Percentiles rank a stretch among this genome's conserved stretches.
These are phyloP conservation scores for Penicillium sp. DNA, from an alignment of 2,329 filamentous ascomycete species.

Conservation along the genomic window DNA sequence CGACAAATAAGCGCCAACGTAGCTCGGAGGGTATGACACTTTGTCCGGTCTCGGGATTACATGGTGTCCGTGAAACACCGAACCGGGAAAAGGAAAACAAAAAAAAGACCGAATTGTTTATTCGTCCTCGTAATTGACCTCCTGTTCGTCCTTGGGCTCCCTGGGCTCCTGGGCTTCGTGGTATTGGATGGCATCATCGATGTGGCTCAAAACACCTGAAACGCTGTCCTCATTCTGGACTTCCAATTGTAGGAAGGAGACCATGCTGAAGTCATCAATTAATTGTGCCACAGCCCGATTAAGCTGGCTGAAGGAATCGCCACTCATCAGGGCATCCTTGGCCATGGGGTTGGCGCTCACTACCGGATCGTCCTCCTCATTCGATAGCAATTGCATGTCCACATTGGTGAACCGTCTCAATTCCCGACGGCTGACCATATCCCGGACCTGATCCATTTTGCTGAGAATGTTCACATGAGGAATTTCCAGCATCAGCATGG, in stretches of 20 bases:
- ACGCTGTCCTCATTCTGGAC: constrained; percentile 92
- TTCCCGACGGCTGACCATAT: constrained; percentile 82
- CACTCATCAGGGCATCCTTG: constrained; percentile 72
- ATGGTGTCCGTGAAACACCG: background rate
- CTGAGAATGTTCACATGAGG: constrained; percentile 95
- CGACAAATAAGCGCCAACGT: background rate
- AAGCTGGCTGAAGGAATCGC: constrained; percentile 76
- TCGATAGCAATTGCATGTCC: constrained; percentile 77
- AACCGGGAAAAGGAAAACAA: background rate
- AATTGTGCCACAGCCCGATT: constrained; percentile 86
- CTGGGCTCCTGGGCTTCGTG: constrained; percentile 90
- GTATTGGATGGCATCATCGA: constrained; percentile 91
- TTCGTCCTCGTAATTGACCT: constrained; percentile 52
- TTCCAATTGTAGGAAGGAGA: constrained; percentile 89
- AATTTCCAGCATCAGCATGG: constrained; percentile 98
- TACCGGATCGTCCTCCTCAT: constrained; percentile 55
- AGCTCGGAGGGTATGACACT: background rate
- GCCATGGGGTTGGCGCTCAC: constrained; percentile 63
- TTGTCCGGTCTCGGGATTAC: background rate
- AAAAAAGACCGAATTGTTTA: constrained; percentile 11
- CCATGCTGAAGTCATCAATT: constrained; percentile 98
- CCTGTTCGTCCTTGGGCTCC: constrained; percentile 70
- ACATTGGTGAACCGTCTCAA: constrained; percentile 88
- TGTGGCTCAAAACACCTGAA: constrained; percentile 79
- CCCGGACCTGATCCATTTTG: constrained; percentile 97